These are phyloP conservation scores for Acer campestre DNA, from an alignment of 345 rosid species.

Conservation along the genomic window DNA sequence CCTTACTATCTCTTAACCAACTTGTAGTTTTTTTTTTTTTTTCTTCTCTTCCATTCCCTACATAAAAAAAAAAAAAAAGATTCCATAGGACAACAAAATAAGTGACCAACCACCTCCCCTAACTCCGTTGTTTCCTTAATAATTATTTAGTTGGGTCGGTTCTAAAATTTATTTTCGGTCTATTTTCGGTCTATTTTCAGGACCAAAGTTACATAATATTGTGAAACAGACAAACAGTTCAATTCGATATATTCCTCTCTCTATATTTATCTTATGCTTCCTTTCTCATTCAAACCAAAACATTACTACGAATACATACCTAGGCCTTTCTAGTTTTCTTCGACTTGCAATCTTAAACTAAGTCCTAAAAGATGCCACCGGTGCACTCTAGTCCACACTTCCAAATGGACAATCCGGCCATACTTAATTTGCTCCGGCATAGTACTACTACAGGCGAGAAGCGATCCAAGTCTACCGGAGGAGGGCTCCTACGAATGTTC, in stretches of 20 bases:
- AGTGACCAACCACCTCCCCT: constrained; percentile 41
- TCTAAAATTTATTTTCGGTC: too few relatives aligned
- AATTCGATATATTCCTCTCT: neutral
- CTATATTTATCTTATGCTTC: constrained; percentile 24
- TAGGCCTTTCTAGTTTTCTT: neutral
- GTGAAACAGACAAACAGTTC: too few relatives aligned
- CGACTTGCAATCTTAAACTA: constrained; percentile 3
- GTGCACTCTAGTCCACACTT: constrained; percentile 77
- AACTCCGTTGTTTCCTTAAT: neutral
- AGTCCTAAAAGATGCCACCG: constrained; percentile 51
- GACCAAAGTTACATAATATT: too few relatives aligned
- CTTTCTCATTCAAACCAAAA: constrained; percentile 16
- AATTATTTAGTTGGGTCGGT: too few relatives aligned
- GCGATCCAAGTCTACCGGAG: constrained; percentile 47
- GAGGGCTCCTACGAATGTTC: constrained; percentile 77
- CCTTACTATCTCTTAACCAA: constrained; percentile 22
- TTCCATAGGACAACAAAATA: constrained; percentile 41
- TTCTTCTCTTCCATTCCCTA: constrained; percentile 34
- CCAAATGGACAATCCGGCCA: constrained; percentile 78
- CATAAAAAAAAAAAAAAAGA: constrained; percentile 25
- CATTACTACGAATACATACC: neutral
- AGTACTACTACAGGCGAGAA: constrained; percentile 43
- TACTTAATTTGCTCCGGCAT: constrained; percentile 68
- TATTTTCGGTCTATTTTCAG: too few relatives aligned
- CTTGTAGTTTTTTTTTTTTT: constrained; percentile 23